A percentile compares a stretch with the other conserved stretches of the same genome.
These are phyloP conservation scores for Hyphopichia fennica DNA, from an alignment of 1,139 yeast genomes.

Conservation along the genomic window DNA sequence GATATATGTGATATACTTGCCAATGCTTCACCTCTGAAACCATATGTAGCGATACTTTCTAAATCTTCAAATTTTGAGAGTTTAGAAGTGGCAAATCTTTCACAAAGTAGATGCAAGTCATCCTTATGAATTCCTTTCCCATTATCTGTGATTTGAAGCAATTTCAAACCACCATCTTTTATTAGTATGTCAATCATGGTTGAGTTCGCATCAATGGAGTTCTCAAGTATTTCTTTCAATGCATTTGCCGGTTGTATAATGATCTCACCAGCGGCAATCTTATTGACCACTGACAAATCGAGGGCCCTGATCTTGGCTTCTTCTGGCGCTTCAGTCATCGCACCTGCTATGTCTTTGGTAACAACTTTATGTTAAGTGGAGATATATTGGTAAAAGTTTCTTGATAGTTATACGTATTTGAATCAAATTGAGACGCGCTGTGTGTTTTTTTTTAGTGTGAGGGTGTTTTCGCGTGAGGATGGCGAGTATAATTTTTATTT, in stretches of 20 bases:
- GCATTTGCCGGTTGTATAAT: slow-evolving; percentile 89
- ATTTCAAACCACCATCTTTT: slow-evolving; percentile 54
- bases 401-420: no score
- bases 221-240: slow-evolving; percentile 55
- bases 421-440: no score
- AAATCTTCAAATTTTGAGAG: slow-evolving; percentile 50
- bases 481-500: no score
- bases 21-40: slow-evolving; percentile 63
- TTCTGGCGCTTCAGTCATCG: no score
- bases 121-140: slow-evolving; percentile 49
- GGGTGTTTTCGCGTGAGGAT: no score
- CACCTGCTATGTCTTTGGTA: no score
- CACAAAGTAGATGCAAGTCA: slow-evolving; percentile 51
- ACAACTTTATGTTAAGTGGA: no score
- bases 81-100: slow-evolving; percentile 60
- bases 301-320: slow-evolving; percentile 37
- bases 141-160: slow-evolving; percentile 54
- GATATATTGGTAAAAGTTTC: no score
- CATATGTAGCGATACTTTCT: slow-evolving; percentile 49
- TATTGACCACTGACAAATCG: slow-evolving; percentile 71
- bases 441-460: no score
- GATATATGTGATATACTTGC: slow-evolving; percentile 64
- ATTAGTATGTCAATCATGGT: slow-evolving; percentile 50
- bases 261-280: slow-evolving; percentile 97
- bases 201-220: slow-evolving; percentile 53